Percentiles rank a stretch among this genome's conserved stretches.
Evolutionary conservation across 2,329 filamentous ascomycete genomes (phyloP).

Genomic region (Aspergillus piperis): DNA sequence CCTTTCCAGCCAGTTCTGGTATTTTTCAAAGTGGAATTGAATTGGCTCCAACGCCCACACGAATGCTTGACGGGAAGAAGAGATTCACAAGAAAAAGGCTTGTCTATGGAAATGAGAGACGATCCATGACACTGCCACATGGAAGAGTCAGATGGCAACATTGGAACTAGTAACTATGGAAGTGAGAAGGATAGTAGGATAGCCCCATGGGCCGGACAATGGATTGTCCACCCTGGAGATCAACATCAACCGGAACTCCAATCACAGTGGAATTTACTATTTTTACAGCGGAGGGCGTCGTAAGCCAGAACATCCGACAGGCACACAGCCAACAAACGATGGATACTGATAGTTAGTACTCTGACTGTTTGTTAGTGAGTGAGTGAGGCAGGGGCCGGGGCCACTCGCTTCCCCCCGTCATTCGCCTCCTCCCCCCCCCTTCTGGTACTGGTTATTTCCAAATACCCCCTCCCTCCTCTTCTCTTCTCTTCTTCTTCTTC

Average conservation of each 20-base stretch:
- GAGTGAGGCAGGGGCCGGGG: not conserved
- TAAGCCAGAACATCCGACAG: not conserved
- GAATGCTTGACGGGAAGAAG: not conserved
- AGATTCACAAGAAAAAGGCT: not conserved
- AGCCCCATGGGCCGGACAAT: not conserved
- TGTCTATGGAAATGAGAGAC: not conserved
- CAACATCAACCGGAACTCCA: not conserved
- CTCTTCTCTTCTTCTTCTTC: slow-evolving; percentile 14
- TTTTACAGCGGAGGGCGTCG: slow-evolving; percentile 8
- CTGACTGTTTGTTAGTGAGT: no score
- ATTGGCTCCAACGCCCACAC: not conserved
- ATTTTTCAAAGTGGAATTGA: not conserved
- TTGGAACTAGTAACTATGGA: not conserved
- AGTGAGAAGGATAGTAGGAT: not conserved
- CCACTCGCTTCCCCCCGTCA: not conserved
- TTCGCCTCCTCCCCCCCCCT: slow-evolving; percentile 7
- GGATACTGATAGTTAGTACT: no score
- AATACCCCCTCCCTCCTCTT: slow-evolving; percentile 10
- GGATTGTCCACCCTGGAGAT: not conserved
- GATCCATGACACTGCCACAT: not conserved
- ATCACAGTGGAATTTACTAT: slow-evolving; percentile 4
- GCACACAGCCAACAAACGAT: no score
- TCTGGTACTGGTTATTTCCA: not conserved
- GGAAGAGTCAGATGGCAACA: not conserved
- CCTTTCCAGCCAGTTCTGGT: not conserved